phyloP scores from a whole-genome alignment of 2,329 filamentous ascomycete genomes.

The Fusarium continuum region DNA sequence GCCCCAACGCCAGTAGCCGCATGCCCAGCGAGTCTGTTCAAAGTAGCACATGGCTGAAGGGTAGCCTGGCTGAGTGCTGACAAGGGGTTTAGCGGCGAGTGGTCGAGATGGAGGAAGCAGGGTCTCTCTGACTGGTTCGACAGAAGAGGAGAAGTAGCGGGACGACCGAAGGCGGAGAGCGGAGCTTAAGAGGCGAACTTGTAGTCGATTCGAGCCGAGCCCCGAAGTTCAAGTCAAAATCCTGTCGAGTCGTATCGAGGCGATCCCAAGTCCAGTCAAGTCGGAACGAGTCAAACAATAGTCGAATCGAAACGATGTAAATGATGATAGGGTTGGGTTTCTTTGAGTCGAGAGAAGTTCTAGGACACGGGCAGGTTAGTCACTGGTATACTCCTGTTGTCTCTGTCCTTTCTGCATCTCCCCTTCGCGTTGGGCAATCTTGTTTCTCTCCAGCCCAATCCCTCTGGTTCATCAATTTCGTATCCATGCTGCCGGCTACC shows the following conservation, averaged over 20 bases:
- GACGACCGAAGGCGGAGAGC: slow-evolving; percentile 27
- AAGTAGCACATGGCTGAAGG: slow-evolving; percentile 86
- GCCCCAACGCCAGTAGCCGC: slow-evolving; percentile 94
- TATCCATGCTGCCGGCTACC: neutral
- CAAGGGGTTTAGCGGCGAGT: slow-evolving; percentile 18
- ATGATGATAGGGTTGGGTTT: slow-evolving; percentile 21
- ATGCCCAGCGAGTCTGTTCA: slow-evolving; percentile 85
- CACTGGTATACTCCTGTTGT: slow-evolving; percentile 3
- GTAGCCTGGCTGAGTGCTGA: slow-evolving; percentile 33
- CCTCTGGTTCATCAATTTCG: neutral
- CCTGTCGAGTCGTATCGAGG: slow-evolving; percentile 15
- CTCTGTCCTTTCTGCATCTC: slow-evolving; percentile 4
- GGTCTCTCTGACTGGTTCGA: slow-evolving; percentile 17
- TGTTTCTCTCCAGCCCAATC: slow-evolving; percentile 6
- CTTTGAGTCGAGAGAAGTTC: slow-evolving; percentile 3
- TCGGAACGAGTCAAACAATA: slow-evolving; percentile 7
- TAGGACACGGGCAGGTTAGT: slow-evolving; percentile 27
- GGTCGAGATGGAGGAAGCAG: slow-evolving; percentile 3
- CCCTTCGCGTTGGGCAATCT: slow-evolving; percentile 4
- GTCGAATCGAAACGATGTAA: slow-evolving; percentile 1
- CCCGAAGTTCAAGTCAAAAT: slow-evolving; percentile 21
- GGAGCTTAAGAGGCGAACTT: slow-evolving; percentile 29
- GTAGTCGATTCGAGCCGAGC: slow-evolving; percentile 30
- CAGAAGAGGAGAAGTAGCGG: slow-evolving; percentile 27
- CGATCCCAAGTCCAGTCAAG: slow-evolving; percentile 2